phyloP scores from a whole-genome alignment of 1,139 yeast genomes.

The Lodderomyces oxycetoniae region DNA sequence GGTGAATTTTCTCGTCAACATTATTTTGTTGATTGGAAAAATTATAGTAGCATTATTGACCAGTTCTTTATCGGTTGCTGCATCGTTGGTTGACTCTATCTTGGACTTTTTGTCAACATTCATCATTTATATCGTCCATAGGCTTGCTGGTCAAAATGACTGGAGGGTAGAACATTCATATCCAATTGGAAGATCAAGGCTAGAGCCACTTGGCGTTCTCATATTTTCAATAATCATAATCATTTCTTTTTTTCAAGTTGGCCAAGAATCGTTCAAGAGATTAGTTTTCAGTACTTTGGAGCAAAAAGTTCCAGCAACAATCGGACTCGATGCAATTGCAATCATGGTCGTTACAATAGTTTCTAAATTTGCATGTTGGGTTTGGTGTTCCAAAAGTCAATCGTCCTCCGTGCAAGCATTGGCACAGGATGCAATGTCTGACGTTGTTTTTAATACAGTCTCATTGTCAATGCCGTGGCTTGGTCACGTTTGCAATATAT shows the following conservation, averaged over 20 bases:
- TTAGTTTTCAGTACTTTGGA: slow-evolving; percentile 28
- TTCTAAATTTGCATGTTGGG: slow-evolving; percentile 56
- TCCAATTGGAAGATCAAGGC: slow-evolving; percentile 69
- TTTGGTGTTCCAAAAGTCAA: slow-evolving; percentile 59
- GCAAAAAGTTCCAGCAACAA: slow-evolving; percentile 35
- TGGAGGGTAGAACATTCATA: slow-evolving; percentile 45
- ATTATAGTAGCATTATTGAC: slow-evolving; percentile 58
- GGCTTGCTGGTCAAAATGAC: slow-evolving; percentile 52
- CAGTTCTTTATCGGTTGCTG: slow-evolving; percentile 67
- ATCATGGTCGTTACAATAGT: slow-evolving; percentile 64
- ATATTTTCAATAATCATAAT: slow-evolving; percentile 70
- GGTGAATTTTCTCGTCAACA: slow-evolving; percentile 60
- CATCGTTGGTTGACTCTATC: slow-evolving; percentile 72
- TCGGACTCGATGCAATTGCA: slow-evolving; percentile 50
- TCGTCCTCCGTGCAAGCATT: slow-evolving; percentile 73
- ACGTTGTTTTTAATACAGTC: slow-evolving; percentile 64
- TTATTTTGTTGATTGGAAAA: slow-evolving; percentile 59
- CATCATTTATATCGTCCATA: slow-evolving; percentile 62
- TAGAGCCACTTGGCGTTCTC: slow-evolving; percentile 76
- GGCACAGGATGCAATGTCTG: slow-evolving; percentile 80
- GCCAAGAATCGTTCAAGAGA: slow-evolving; percentile 52
- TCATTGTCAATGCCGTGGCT: slow-evolving; percentile 66
- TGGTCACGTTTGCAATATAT: slow-evolving; percentile 47
- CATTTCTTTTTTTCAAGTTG: slow-evolving; percentile 69
- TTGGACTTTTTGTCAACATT: slow-evolving; percentile 72